A percentile compares a stretch with the other conserved stretches of the same genome.
phyloP scores from a whole-genome alignment of 495 filamentous ascomycete genomes.

The Rostrohypoxylon terebratum region DNA sequence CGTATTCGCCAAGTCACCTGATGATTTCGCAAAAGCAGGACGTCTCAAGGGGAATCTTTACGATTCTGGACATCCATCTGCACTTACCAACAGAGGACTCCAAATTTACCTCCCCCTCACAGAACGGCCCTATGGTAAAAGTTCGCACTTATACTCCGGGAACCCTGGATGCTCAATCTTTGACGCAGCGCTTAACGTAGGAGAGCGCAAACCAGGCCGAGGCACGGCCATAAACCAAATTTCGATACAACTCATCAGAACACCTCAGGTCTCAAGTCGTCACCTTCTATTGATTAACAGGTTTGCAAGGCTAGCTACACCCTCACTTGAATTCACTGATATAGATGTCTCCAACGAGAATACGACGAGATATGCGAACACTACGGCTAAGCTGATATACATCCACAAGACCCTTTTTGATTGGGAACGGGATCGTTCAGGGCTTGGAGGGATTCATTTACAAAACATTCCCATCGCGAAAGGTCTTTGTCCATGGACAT shows the following conservation, averaged over 20 bases:
- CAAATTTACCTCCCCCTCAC: slow-evolving; percentile 11
- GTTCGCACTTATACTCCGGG: slow-evolving; percentile 19
- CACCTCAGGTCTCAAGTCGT: background rate
- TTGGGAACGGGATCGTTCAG: slow-evolving; percentile 21
- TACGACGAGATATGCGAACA: background rate
- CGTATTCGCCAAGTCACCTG: slow-evolving; percentile 38
- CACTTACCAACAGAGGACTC: slow-evolving; percentile 34
- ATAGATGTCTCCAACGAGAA: background rate
- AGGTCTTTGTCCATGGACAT: background rate
- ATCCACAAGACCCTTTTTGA: slow-evolving; percentile 21
- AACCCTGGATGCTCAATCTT: background rate
- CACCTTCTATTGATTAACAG: background rate
- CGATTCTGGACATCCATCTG: slow-evolving; percentile 22
- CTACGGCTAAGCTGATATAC: slow-evolving; percentile 12
- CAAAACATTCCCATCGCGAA: slow-evolving; percentile 25
- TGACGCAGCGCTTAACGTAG: slow-evolving; percentile 11
- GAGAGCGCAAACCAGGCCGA: background rate
- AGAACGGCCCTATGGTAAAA: background rate
- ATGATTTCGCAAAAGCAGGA: slow-evolving; percentile 24
- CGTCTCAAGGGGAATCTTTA: background rate
- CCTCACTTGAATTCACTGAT: background rate
- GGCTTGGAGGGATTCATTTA: slow-evolving; percentile 20
- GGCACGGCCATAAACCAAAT: background rate
- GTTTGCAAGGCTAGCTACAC: slow-evolving; percentile 23
- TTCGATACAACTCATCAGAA: slow-evolving; percentile 18